These are phyloP conservation scores for Cercospora citrullina DNA, from an alignment of 2,329 filamentous ascomycete genomes.

Conservation along the genomic window DNA sequence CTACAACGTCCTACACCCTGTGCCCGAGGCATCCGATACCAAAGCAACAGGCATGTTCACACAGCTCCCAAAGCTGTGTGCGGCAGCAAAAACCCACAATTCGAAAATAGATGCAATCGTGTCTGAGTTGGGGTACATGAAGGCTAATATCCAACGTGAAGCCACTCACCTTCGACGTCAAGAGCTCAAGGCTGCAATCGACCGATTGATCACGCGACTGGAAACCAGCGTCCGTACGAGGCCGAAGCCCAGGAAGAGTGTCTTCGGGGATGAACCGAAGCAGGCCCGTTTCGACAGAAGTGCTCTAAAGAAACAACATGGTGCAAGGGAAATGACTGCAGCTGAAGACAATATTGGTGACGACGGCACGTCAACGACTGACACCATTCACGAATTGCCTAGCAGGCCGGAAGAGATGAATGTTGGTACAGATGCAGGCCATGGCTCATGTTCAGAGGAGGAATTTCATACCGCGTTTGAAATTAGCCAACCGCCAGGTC, in stretches of 20 bases:
- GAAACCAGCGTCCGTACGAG: slow-evolving; percentile 69
- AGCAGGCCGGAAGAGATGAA: not conserved
- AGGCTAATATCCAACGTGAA: slow-evolving; percentile 40
- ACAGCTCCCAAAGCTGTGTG: slow-evolving; percentile 13
- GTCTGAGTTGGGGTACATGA: slow-evolving; percentile 53
- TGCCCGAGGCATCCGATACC: not conserved
- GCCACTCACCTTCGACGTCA: slow-evolving; percentile 72
- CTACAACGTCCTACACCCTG: slow-evolving; percentile 29
- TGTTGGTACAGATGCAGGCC: not conserved
- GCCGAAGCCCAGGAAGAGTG: slow-evolving; percentile 35
- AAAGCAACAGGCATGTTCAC: slow-evolving; percentile 17
- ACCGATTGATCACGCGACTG: slow-evolving; percentile 73
- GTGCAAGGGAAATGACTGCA: not conserved
- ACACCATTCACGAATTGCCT: not conserved
- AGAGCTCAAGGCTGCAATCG: slow-evolving; percentile 73
- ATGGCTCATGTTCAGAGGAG: not conserved
- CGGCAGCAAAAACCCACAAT: slow-evolving; percentile 62
- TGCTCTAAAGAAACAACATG: not conserved
- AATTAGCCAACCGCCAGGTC: slow-evolving; percentile 3
- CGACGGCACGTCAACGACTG: not conserved
- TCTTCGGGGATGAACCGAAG: slow-evolving; percentile 27
- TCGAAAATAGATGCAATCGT: slow-evolving; percentile 67
- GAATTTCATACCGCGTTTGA: slow-evolving; percentile 8
- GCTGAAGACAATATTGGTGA: not conserved
- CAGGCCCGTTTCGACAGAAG: slow-evolving; percentile 6